phyloP scores from a whole-genome alignment of 2,329 filamentous ascomycete genomes.

The Cylindrodendrum hubeiense region DNA sequence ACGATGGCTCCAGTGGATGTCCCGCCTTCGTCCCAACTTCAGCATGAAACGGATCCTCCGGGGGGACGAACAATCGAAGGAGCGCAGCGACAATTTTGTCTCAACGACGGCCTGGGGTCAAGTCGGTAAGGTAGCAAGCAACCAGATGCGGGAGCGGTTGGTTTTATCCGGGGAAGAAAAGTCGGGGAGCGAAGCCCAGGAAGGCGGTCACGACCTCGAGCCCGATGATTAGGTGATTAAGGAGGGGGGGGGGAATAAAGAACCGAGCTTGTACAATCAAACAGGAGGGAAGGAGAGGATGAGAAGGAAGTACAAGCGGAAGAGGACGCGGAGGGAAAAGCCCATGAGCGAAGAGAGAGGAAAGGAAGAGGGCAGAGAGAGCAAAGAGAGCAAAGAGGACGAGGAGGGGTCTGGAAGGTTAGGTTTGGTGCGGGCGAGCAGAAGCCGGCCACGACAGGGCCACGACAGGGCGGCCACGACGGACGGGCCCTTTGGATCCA shows the following conservation, averaged over 20 bases:
- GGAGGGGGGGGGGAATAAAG: background rate
- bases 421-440: conserved; percentile 25
- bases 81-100: background rate
- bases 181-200: conserved; percentile 17
- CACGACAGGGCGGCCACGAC: conserved; percentile 34
- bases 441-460: conserved; percentile 34
- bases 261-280: conserved; percentile 1
- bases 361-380: conserved; percentile 18
- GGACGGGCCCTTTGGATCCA: conserved; percentile 39
- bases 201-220: background rate
- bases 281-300: conserved; percentile 10
- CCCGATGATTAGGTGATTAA: conserved; percentile 1
- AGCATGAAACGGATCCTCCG: conserved; percentile 8
- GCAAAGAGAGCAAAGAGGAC: conserved; percentile 18
- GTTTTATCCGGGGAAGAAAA: conserved; percentile 9
- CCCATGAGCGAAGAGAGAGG: conserved; percentile 10
- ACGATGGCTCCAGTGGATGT: conserved; percentile 11
- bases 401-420: conserved; percentile 32
- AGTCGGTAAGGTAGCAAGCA: background rate
- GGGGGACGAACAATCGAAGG: background rate
- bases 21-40: conserved; percentile 3
- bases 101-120: conserved; percentile 9
- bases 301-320: conserved; percentile 7
- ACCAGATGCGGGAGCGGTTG: conserved; percentile 5
- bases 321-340: conserved; percentile 22